A percentile compares a stretch with the other conserved stretches of the same genome.
Evolutionary conservation across 306 rosid genomes (phyloP).

Genomic region (Castanea mollissima): DNA sequence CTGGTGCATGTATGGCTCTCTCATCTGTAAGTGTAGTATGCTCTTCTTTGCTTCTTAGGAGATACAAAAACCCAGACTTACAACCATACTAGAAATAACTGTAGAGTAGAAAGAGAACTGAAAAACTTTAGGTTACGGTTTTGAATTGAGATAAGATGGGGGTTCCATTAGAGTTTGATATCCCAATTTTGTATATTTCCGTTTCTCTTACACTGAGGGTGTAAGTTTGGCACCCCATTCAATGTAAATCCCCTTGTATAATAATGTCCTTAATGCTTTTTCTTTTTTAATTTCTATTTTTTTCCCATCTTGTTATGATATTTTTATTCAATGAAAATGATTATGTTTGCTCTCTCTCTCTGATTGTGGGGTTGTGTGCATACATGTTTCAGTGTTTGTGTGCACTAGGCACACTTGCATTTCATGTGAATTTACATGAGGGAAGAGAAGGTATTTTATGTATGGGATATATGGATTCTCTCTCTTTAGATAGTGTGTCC

Average conservation of each 20-base stretch:
- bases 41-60: constrained; percentile 81
- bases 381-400: too few species aligned
- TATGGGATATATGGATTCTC: too few species aligned
- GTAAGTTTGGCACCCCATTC: constrained; percentile 39
- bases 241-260: constrained; percentile 41
- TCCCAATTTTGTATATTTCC: constrained; percentile 46
- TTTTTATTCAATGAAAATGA: not conserved
- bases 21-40: constrained; percentile 94
- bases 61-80: constrained; percentile 79
- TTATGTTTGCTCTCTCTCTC: not conserved
- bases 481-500: too few species aligned
- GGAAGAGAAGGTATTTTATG: too few species aligned
- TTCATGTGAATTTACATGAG: too few species aligned
- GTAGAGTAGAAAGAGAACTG: constrained; percentile 56
- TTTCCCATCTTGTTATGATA: not conserved
- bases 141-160: constrained; percentile 27
- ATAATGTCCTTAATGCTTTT: not conserved
- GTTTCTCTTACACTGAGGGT: constrained; percentile 24
- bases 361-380: too few species aligned
- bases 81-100: constrained; percentile 74
- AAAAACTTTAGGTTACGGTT: constrained; percentile 19
- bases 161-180: constrained; percentile 21
- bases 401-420: too few species aligned
- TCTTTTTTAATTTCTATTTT: not conserved
- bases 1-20: constrained; percentile 98